A percentile compares a stretch with the other conserved stretches of the same genome.
Conservation (phyloP, 2,329 filamentous ascomycete genomes). For the Phialophora verrucosa region DNA sequence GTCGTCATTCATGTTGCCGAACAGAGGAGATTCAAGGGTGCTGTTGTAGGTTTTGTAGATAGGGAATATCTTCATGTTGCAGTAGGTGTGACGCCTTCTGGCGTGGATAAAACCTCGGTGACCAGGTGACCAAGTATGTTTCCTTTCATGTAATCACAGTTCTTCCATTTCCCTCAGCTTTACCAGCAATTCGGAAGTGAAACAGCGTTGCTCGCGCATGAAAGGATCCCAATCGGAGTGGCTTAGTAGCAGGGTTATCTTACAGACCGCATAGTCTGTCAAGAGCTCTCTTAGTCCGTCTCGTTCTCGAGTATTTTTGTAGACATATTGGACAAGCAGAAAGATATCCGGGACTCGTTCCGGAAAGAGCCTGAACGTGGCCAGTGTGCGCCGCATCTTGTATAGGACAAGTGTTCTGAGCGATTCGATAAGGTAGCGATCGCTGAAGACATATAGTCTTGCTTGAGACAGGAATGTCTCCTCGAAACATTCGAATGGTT, state of each 20-base stretch:
- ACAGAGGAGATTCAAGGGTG: neutral
- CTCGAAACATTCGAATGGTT: conserved; percentile 5
- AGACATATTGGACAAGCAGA: conserved; percentile 45
- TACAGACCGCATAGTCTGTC: conserved; percentile 38
- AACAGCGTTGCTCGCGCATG: conserved; percentile 7
- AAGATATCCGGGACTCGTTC: conserved; percentile 42
- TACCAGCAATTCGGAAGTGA: conserved; percentile 11
- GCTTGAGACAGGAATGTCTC: conserved; percentile 46
- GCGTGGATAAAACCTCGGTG: neutral
- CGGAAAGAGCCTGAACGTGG: conserved; percentile 41
- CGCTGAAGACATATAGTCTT: conserved; percentile 50
- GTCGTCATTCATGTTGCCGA: neutral
- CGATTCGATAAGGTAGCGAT: conserved; percentile 47
- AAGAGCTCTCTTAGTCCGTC: conserved; percentile 25
- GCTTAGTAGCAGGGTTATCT: neutral
- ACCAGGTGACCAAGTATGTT: neutral
- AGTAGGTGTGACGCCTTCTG: neutral
- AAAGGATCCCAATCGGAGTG: conserved; percentile 9
- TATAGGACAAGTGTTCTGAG: conserved; percentile 43
- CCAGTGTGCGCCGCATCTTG: conserved; percentile 45
- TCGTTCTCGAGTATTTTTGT: conserved; percentile 42
- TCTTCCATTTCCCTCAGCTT: conserved; percentile 3
- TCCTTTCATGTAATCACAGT: neutral
- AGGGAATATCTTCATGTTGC: neutral
- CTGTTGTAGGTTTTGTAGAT: neutral